Conservation (phyloP, 192 early-diverging fungal genomes). For the Neocallimastix lanati region DNA sequence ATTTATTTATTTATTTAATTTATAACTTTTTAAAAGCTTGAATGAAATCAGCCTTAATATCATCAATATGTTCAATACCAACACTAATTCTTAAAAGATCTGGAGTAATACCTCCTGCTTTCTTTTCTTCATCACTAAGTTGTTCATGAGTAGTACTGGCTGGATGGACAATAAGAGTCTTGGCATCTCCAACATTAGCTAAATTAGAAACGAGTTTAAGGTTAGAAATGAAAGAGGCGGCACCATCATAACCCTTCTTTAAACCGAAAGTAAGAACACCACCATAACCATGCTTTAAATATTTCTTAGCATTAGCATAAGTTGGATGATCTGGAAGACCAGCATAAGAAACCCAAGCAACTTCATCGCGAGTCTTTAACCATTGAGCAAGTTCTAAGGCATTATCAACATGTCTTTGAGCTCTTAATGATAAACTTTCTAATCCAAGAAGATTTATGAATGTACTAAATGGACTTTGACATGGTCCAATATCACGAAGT, state of each 20-base stretch:
- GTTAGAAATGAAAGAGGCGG: slow-evolving; percentile 53
- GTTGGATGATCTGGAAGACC: slow-evolving; percentile 61
- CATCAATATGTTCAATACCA: slow-evolving; percentile 55
- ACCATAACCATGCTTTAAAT: slow-evolving; percentile 67
- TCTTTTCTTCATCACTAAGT: slow-evolving; percentile 62
- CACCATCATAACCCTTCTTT: slow-evolving; percentile 26
- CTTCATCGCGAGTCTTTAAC: slow-evolving; percentile 49
- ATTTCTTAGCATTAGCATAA: slow-evolving; percentile 64
- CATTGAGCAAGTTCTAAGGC: slow-evolving; percentile 59
- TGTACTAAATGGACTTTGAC: slow-evolving; percentile 68
- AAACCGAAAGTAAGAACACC: slow-evolving; percentile 66
- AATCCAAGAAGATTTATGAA: slow-evolving; percentile 78
- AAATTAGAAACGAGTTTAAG: slow-evolving; percentile 74
- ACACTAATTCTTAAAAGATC: slow-evolving; percentile 72
- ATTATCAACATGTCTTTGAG: slow-evolving; percentile 68
- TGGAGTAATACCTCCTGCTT: slow-evolving; percentile 50
- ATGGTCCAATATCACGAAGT: slow-evolving; percentile 71
- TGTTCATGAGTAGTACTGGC: slow-evolving; percentile 76
- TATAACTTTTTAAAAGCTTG: neutral
- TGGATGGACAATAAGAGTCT: slow-evolving; percentile 75
- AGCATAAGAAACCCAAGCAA: slow-evolving; percentile 76
- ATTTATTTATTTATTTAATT: too few relatives aligned
- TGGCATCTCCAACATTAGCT: slow-evolving; percentile 87
- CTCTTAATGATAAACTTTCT: slow-evolving; percentile 78
- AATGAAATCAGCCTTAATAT: slow-evolving; percentile 6